Base-by-base conservation (phyloP, 345 rosid genomes). In the Acer negundo region DNA sequence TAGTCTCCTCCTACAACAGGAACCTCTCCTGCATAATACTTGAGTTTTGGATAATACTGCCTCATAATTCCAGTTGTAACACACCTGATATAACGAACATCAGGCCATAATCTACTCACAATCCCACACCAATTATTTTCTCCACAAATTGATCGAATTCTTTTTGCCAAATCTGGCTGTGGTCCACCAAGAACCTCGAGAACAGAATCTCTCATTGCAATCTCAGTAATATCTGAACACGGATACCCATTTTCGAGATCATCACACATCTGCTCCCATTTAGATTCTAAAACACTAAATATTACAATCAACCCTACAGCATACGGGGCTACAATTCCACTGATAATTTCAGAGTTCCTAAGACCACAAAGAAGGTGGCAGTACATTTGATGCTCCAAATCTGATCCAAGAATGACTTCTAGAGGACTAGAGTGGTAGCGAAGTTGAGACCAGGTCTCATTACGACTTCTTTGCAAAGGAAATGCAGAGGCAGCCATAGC, bases 281-380 rank as follows among this genome's bases (percentile, higher is more conserved):
- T 85, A 40, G 85, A 80, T 77, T 86, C 87, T 49, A 89, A 65
- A 26, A 84, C 22, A 65, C 44, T 6, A 61, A 85, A 70, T 42
- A 82, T 87, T 74, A 64, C 61, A 56, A 77, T 75, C 62, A 89
- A 69, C 49, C 87, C 90, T 26, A 62, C 8, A 0, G 86, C 90
- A 82, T 87, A 84, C 0, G 87, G 84, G 19, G 84, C 86, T 63
- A 22, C 68, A 75, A 89, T 85, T 44, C 82, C 87, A 81, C 82
- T 85, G 1, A 89, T 61, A 40, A 49, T 35, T 77, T 85, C 80
- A 77, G 28, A 85, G 73, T 75, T 71, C 70, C 83, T 70, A 59
- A 89, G 86, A 56, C 85, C 87, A 74, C 90, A 84, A 47, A 89
- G 87, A 62, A 86, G 88, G 79, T 86, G 88, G 73, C 88, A 85